Conservation (phyloP, 768 basidiomycete species). For the Neoboletus subvelutipes region DNA sequence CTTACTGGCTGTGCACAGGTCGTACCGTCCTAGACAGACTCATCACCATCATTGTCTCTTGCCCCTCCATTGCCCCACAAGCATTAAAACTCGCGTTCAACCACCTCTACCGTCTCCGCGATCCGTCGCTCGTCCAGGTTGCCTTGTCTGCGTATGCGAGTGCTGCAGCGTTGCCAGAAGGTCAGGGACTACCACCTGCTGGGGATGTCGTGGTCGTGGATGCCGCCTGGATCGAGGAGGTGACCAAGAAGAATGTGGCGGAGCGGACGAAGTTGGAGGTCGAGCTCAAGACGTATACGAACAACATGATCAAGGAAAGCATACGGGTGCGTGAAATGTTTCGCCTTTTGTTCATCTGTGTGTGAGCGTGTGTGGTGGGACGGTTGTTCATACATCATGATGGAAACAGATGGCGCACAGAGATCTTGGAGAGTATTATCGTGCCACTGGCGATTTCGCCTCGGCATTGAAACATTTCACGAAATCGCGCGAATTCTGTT, state of each 20-base stretch:
- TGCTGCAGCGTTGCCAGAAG: constrained; percentile 30
- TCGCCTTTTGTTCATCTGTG: no score
- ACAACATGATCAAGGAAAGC: constrained; percentile 99
- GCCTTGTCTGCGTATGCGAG: constrained; percentile 57
- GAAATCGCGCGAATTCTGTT: constrained; percentile 92
- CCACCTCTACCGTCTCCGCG: constrained; percentile 66
- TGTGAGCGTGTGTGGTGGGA: background rate
- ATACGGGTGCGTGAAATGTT: constrained; percentile 63
- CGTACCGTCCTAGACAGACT: constrained; percentile 75
- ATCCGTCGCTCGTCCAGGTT: constrained; percentile 57
- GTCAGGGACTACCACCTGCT: constrained; percentile 43
- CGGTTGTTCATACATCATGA: background rate
- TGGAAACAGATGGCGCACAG: constrained; percentile 80
- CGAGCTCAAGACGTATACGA: constrained; percentile 91
- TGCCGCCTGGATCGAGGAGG: constrained; percentile 72
- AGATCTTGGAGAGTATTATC: constrained; percentile 81
- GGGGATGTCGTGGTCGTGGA: constrained; percentile 55
- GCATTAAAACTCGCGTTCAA: constrained; percentile 67
- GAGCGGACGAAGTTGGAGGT: constrained; percentile 86
- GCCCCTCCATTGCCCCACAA: constrained; percentile 68
- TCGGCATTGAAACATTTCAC: constrained; percentile 78
- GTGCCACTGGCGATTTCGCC: constrained; percentile 67
- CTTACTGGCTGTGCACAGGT: constrained; percentile 42
- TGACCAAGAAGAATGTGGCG: constrained; percentile 59
- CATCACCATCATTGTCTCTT: constrained; percentile 60